A percentile compares a stretch with the other conserved stretches of the same genome.
phyloP scores from a whole-genome alignment of 176 grass and related monocot genomes.

The Bolboschoenus planiculmis region DNA sequence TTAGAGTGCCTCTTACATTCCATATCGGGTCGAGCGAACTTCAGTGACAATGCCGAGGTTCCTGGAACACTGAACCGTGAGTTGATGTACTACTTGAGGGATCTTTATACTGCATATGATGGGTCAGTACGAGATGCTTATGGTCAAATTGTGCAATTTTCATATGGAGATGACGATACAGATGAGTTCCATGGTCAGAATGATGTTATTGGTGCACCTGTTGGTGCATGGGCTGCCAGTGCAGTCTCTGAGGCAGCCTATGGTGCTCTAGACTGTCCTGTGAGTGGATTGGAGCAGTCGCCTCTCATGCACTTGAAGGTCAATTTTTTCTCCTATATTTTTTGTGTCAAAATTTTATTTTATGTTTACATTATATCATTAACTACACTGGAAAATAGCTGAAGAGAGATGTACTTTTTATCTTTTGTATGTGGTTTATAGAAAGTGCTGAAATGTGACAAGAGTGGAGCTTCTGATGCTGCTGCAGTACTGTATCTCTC shows the following conservation, averaged over 20 bases:
- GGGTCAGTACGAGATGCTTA: constrained; percentile 75
- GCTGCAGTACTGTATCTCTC: constrained; percentile 64
- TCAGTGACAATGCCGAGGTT: constrained; percentile 77
- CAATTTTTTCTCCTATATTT: constrained; percentile 15
- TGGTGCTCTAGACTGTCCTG: constrained; percentile 78
- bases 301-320: constrained; percentile 87
- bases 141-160: constrained; percentile 70
- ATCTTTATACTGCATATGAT: constrained; percentile 83
- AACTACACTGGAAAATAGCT: background rate
- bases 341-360: constrained; percentile 17
- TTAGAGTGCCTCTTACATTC: constrained; percentile 78
- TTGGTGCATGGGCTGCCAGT: constrained; percentile 77
- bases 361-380: background rate
- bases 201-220: constrained; percentile 55
- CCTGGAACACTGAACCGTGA: constrained; percentile 71
- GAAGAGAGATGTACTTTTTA: background rate
- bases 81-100: constrained; percentile 81
- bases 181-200: constrained; percentile 1
- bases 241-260: constrained; percentile 95
- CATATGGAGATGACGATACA: constrained; percentile 41
- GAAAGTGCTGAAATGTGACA: constrained; percentile 74
- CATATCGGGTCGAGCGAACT: constrained; percentile 63
- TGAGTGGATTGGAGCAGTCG: constrained; percentile 64
- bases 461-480: constrained; percentile 43
- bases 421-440: constrained; percentile 35